phyloP scores from a whole-genome alignment of 108 stramenopile genomes.

The Asterionellopsis glacialis region DNA sequence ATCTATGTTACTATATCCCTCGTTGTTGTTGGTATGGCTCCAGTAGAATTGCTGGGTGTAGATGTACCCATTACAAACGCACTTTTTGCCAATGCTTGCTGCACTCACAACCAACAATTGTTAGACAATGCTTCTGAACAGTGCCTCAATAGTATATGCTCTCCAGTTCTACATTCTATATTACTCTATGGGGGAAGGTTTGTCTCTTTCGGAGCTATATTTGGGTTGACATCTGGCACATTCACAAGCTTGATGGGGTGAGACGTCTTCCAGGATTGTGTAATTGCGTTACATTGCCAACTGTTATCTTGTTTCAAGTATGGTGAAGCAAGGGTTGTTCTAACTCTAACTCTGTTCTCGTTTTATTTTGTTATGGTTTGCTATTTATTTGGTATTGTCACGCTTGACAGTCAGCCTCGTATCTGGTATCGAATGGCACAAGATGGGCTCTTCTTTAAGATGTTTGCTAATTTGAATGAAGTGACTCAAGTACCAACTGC shows the following conservation, averaged over 20 bases:
- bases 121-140: constrained; percentile 1
- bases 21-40: constrained; percentile 82
- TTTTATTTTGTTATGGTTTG: not conserved
- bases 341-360: not conserved
- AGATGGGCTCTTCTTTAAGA: constrained; percentile 79
- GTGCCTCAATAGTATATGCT: constrained; percentile 19
- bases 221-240: constrained; percentile 42
- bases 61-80: constrained; percentile 48
- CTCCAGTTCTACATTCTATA: constrained; percentile 6
- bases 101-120: constrained; percentile 28
- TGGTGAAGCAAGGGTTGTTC: too few species aligned
- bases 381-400: not conserved
- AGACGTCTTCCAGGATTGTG: too few species aligned
- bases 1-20: constrained; percentile 76
- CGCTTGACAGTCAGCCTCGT: constrained; percentile 26
- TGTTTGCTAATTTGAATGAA: constrained; percentile 69
- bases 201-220: constrained; percentile 42
- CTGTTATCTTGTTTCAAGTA: not conserved
- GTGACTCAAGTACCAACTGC: constrained; percentile 32
- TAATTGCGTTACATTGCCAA: too few species aligned
- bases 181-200: constrained; percentile 17
- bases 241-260: constrained; percentile 34
- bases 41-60: constrained; percentile 42
- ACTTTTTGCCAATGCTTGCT: constrained; percentile 47
- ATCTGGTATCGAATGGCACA: constrained; percentile 76